Evolutionary conservation across 1,284 basidiomycete genomes (phyloP).

Genomic region (Ceratorhiza oryzae-sativae): DNA sequence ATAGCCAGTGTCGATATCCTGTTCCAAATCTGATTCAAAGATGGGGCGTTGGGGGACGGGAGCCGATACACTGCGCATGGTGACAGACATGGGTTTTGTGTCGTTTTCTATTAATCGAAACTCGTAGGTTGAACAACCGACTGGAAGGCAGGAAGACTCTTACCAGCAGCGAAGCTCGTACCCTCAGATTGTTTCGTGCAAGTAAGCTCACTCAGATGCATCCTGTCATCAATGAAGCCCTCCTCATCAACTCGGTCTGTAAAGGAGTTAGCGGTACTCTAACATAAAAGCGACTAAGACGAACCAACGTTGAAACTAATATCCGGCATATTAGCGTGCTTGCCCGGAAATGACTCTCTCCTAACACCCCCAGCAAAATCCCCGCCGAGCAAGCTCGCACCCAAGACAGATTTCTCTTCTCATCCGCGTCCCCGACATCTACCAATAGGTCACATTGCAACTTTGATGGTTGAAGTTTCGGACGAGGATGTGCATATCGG

Average conservation of each 20-base stretch:
- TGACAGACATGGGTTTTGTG: not conserved
- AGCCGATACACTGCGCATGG: not conserved
- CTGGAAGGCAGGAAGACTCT: not conserved
- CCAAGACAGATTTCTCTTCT: not conserved
- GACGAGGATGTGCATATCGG: not conserved
- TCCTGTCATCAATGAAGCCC: constrained; percentile 12
- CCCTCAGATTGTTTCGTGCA: not conserved
- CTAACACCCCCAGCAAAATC: constrained; percentile 23
- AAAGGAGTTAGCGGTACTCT: not conserved
- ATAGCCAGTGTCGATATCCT: not conserved
- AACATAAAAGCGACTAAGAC: not conserved
- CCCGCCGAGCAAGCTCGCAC: not conserved
- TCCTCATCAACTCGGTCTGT: constrained; percentile 4
- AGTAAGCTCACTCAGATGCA: constrained; percentile 9
- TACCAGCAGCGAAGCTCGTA: constrained; percentile 14
- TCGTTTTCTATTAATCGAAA: not conserved
- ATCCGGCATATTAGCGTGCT: constrained; percentile 3
- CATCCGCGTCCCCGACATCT: constrained; percentile 1
- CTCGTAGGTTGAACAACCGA: not conserved
- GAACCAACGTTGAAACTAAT: constrained; percentile 22
- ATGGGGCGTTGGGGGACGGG: not conserved
- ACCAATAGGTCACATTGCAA: not conserved
- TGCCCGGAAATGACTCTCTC: constrained; percentile 30
- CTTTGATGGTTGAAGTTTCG: not conserved
- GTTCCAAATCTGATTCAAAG: not conserved